phyloP scores from a whole-genome alignment of 169 alveolate species.

The Cryptosporidium canis region DNA sequence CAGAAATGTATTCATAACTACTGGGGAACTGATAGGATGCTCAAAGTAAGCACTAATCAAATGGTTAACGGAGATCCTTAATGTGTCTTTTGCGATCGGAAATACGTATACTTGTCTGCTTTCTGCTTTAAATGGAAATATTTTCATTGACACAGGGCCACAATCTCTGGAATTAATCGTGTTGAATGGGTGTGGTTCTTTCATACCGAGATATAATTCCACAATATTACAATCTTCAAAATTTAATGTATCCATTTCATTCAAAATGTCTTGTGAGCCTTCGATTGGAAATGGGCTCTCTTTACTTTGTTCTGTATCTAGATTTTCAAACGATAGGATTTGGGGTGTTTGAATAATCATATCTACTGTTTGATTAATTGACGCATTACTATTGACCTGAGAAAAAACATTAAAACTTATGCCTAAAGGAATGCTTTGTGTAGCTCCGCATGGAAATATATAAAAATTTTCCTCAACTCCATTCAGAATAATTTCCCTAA shows the following conservation, averaged over 20 bases:
- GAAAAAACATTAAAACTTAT: slow-evolving; percentile 26
- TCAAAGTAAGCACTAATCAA: neutral
- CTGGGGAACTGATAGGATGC: slow-evolving; percentile 36
- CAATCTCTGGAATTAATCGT: neutral
- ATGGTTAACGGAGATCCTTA: slow-evolving; percentile 9
- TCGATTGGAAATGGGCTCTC: neutral
- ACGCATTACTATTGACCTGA: neutral
- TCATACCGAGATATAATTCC: neutral
- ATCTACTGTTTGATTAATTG: neutral
- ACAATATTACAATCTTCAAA: neutral
- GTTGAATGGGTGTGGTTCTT: neutral
- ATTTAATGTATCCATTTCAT: slow-evolving; percentile 2
- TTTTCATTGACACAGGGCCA: neutral
- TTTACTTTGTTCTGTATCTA: neutral
- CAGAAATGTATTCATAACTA: neutral
- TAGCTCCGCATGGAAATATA: slow-evolving; percentile 14
- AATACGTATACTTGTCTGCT: slow-evolving; percentile 24
- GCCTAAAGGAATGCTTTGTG: slow-evolving; percentile 5
- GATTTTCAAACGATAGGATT: neutral
- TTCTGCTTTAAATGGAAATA: neutral
- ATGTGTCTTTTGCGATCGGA: neutral
- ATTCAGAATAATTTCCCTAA: neutral
- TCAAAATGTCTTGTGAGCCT: neutral
- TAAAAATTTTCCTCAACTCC: neutral
- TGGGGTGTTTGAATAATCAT: slow-evolving; percentile 32